Percentiles rank a stretch among this genome's conserved stretches.
phyloP scores from a whole-genome alignment of 208 protist genomes.

The Crithidia expoeki region DNA sequence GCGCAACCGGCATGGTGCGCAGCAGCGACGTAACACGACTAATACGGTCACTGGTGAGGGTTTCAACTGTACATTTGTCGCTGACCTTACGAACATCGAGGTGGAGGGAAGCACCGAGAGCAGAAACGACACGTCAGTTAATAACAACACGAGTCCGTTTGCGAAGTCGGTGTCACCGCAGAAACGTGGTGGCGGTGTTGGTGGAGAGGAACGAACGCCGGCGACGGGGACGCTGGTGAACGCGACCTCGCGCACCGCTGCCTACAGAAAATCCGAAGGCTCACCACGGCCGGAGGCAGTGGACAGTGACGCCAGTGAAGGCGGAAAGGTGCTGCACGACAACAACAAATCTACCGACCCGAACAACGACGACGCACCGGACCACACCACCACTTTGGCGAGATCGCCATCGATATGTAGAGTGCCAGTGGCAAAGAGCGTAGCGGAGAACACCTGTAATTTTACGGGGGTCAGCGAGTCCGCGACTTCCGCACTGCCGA shows the following conservation, averaged over 20 bases:
- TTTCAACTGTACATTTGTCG: background rate
- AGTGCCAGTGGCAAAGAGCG: background rate
- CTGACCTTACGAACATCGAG: slow-evolving; percentile 2
- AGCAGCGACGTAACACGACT: background rate
- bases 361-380: background rate
- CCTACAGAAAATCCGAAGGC: background rate
- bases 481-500: background rate
- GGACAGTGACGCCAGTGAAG: background rate
- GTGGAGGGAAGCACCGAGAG: background rate
- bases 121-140: background rate
- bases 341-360: background rate
- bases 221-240: background rate
- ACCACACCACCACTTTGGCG: background rate
- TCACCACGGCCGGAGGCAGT: background rate
- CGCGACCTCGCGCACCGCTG: slow-evolving; percentile 1
- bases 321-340: background rate
- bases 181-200: slow-evolving; percentile 1
- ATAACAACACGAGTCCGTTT: background rate
- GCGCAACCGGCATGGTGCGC: slow-evolving; percentile 2
- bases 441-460: background rate
- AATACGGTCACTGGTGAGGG: background rate
- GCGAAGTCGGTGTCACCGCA: background rate
- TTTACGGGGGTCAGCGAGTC: too few relatives aligned
- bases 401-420: background rate
- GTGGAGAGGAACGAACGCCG: slow-evolving; percentile 1